A percentile compares a stretch with the other conserved stretches of the same genome.
These are phyloP conservation scores for Sclerotinia sclerotiorum DNA, from an alignment of 2,329 filamentous ascomycete genomes.

Conservation along the genomic window DNA sequence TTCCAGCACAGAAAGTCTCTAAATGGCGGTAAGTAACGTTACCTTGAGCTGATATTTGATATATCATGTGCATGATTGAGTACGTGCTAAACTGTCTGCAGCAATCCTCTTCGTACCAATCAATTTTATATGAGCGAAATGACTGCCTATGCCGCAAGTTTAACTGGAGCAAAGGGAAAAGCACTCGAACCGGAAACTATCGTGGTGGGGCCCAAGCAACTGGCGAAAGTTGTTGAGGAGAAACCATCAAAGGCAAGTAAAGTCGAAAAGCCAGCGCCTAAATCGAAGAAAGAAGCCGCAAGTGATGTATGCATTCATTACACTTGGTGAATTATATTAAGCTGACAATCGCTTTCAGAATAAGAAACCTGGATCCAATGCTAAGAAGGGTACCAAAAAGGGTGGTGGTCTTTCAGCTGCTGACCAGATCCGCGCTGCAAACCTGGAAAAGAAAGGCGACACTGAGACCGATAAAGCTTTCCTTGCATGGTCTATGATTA, in stretches of 20 bases:
- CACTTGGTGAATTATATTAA: background rate
- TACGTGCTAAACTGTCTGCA: constrained; percentile 19
- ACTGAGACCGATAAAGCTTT: constrained; percentile 40
- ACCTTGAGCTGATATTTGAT: constrained; percentile 1
- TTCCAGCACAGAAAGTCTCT: constrained; percentile 45
- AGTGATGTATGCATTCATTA: constrained; percentile 21
- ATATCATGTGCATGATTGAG: background rate
- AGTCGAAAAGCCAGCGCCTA: constrained; percentile 27
- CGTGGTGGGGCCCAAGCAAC: constrained; percentile 46
- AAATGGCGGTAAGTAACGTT: constrained; percentile 38
- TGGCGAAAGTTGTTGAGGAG: constrained; percentile 36
- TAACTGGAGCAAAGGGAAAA: constrained; percentile 64
- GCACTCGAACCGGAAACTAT: constrained; percentile 64
- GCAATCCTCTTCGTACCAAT: constrained; percentile 43
- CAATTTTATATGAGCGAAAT: constrained; percentile 69
- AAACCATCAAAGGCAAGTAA: constrained; percentile 32
- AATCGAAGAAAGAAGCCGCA: constrained; percentile 34
- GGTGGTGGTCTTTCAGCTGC: constrained; percentile 42
- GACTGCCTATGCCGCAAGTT: constrained; percentile 65
- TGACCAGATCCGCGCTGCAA: constrained; percentile 41
- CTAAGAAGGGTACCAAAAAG: constrained; percentile 42
- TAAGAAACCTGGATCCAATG: constrained; percentile 21
- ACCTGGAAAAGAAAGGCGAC: constrained; percentile 37
- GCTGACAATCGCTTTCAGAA: constrained; percentile 18
- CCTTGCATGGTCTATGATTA: constrained; percentile 37